Base-by-base conservation (phyloP, 2,329 filamentous ascomycete genomes). In the Cladophialophora bantiana region DNA sequence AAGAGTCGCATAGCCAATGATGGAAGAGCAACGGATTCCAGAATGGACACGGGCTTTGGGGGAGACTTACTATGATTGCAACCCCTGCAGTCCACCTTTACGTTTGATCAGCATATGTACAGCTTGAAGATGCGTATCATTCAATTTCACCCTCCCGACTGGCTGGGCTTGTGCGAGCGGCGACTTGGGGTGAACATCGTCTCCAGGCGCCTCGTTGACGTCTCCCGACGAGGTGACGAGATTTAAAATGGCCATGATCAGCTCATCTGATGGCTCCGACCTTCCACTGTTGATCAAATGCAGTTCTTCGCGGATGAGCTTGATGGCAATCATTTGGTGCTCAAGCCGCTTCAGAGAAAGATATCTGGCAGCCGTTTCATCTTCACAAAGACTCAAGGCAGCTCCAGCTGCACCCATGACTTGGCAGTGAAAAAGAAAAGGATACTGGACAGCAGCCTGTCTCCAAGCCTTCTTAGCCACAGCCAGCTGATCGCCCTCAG, bases 151-250 rank as follows among this genome's bases (percentile, higher is more conserved):
- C 18, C 54, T 57, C 15, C 54, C 54, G 4, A 57, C 18, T 9
- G 54, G 54, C 13, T 57, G 54, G 5, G 54, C 54, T 18, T 57
- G 32, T 36, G 54, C 54, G 35, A 57, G 54, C 35, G 54, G 54
- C 15, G 54, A 57, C 18, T 57, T 35, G 1, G 54, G 54, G 26
- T 57, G 54, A 6, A 57, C 54, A 5, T 57, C 35, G 9, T 40
- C 54, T 40, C 35, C 54, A 12, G 13, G 31, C 12, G 35, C 3
- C 18, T 57, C 35, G 18, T 57, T 40, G 35, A 57, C n/a, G 13
- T 57, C 54, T 6, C 54, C 54, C 7, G 54, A 57, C 35, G 54
- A 35, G 3, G 32, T 40, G 35, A 57, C 54, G 18, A 57, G 54
- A 32, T 57, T 57, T 34, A 57, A 20, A 13, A 57, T 57, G 9